Evolutionary conservation across 768 basidiomycete genomes (phyloP), one percentile per base, ranked within the genome.

Genomic region (Collybia nuda): DNA sequence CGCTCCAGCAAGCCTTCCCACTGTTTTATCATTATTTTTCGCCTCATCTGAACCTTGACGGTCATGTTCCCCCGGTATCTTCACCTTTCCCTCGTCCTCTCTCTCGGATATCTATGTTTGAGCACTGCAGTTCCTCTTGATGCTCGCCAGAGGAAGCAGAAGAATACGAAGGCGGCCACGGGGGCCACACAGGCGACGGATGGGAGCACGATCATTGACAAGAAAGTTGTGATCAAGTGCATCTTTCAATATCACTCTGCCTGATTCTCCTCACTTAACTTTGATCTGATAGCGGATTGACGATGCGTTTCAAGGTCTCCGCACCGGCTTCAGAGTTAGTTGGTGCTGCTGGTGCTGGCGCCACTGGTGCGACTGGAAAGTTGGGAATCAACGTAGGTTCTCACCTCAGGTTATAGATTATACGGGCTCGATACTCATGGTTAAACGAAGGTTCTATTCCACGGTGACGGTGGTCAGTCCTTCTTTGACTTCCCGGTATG

Each of bases 231-330:
- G 7, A 62, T 65, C 54, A 65, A 65, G 62, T 62, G 28, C 35
- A 58, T 53, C 21, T 21, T 40, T 17, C n/a, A 24, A 21, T 15
- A 5, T 15, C 23, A 7, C 28, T 29, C 37, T 22, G 2, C 35
- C 0, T 8, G 17, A 22, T 24, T 14, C 38, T 35, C 49, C 37
- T 29, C 14, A 35, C 22, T 29, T 9, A 37, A 8, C 17, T n/a
- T 48, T 37, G 37, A 15, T 23, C 2, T 29, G 14, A 3, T 21
- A 62, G 61, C 47, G 63, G 63, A 29, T 42, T 65, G 42, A 62
- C 24, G 32, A 61, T 65, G 58, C 60, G 63, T 38, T 65, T 62
- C 56, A 63, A 63, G 44, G 57, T 65, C 37, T 65, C 63, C 3
- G 63, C 62, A 5, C 63, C 63, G 1, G 50, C 56, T 22, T 49